Evolutionary conservation across 164 flowering plant species (phyloP).

Genomic region (Malania oleifera): DNA sequence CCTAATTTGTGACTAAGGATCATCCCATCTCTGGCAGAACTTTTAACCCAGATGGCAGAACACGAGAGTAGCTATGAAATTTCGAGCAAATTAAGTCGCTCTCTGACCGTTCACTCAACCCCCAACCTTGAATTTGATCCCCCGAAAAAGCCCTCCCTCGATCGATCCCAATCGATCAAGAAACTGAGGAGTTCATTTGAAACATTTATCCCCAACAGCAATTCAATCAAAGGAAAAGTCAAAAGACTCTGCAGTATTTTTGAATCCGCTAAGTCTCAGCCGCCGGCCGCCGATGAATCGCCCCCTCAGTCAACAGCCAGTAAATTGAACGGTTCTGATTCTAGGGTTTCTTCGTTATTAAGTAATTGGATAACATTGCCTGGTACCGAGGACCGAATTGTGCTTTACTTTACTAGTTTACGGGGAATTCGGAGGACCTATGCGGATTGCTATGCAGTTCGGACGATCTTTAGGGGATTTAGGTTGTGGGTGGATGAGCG

Average conservation of each 20-base stretch:
- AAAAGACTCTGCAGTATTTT: slow-evolving; percentile 20
- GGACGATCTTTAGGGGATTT: slow-evolving; percentile 6
- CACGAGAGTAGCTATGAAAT: too few species aligned
- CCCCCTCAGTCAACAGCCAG: neutral
- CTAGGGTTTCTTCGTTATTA: neutral
- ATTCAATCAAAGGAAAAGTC: slow-evolving; percentile 33
- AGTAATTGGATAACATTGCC: slow-evolving; percentile 14
- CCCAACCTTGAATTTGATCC: slow-evolving; percentile 2
- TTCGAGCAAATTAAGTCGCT: slow-evolving; percentile 18
- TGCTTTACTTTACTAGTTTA: slow-evolving; percentile 2
- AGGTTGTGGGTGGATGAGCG: slow-evolving; percentile 6
- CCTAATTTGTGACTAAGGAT: neutral
- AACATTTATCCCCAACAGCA: slow-evolving; percentile 11
- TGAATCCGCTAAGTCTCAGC: slow-evolving; percentile 10
- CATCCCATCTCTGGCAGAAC: neutral
- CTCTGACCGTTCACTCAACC: slow-evolving; percentile 16
- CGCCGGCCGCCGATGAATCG: neutral
- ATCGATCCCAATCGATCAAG: neutral
- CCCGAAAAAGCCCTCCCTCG: slow-evolving; percentile 2
- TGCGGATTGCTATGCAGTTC: slow-evolving; percentile 1
- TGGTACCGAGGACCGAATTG: slow-evolving; percentile 28
- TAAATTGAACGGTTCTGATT: neutral
- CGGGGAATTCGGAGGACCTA: slow-evolving; percentile 4
- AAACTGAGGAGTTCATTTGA: slow-evolving; percentile 1
- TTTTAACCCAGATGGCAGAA: neutral